These are phyloP conservation scores for Ustilago xerochloae DNA, from an alignment of 1,284 basidiomycete species.

Conservation along the genomic window DNA sequence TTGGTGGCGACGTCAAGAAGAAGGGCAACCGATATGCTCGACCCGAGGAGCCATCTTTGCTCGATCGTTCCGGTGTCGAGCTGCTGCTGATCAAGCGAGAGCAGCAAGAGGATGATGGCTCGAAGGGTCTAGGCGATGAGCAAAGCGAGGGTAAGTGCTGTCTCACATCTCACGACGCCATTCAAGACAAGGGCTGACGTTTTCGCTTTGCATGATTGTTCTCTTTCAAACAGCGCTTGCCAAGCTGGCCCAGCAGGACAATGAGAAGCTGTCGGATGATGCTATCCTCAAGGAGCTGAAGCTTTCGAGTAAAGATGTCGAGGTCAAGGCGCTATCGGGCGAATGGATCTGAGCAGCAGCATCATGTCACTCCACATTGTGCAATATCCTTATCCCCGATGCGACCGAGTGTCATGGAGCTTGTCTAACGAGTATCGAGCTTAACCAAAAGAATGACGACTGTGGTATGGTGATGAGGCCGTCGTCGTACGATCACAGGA, in stretches of 20 bases:
- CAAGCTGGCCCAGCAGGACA: conserved; percentile 24
- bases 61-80: conserved; percentile 55
- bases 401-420: too few species aligned
- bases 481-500: conserved; percentile 18
- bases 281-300: conserved; percentile 43
- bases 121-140: conserved; percentile 44
- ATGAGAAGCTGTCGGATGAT: conserved; percentile 32
- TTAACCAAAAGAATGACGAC: not conserved
- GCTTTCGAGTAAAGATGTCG: conserved; percentile 31
- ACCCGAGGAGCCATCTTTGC: conserved; percentile 44
- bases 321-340: conserved; percentile 44
- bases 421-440: not conserved
- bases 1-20: conserved; percentile 48
- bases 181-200: not conserved
- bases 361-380: too few species aligned
- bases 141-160: conserved; percentile 35
- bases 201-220: not conserved
- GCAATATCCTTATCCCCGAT: too few species aligned
- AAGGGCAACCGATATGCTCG: conserved; percentile 52
- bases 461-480: not conserved
- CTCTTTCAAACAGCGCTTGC: conserved; percentile 10
- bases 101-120: conserved; percentile 44
- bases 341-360: conserved; percentile 44
- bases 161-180: not conserved
- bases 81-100: conserved; percentile 49